phyloP scores from a whole-genome alignment of 2,329 filamentous ascomycete genomes.

The Cladosporium cucumerinum region DNA sequence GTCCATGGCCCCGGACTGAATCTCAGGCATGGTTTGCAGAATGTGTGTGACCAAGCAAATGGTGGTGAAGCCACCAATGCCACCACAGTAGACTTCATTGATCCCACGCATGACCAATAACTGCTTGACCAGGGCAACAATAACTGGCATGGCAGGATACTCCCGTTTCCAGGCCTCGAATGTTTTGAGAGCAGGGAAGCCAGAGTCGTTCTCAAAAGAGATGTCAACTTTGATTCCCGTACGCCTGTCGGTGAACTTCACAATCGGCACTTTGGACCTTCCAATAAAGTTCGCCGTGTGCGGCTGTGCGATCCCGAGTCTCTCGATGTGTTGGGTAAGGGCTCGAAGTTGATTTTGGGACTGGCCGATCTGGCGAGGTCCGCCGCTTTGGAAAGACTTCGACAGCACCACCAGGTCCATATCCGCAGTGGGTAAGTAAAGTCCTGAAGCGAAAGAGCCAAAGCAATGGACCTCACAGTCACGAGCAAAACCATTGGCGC shows the following conservation, averaged over 20 bases:
- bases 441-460: slow-evolving; percentile 83
- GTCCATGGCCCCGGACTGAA: slow-evolving; percentile 58
- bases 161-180: slow-evolving; percentile 75
- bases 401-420: slow-evolving; percentile 89
- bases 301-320: slow-evolving; percentile 54
- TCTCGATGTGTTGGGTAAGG: slow-evolving; percentile 60
- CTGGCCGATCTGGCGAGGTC: slow-evolving; percentile 17
- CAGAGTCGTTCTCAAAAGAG: slow-evolving; percentile 88
- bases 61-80: slow-evolving; percentile 88
- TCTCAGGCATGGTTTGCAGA: slow-evolving; percentile 68
- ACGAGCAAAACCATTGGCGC: slow-evolving; percentile 25
- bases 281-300: slow-evolving; percentile 37
- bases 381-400: slow-evolving; percentile 14
- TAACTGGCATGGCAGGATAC: slow-evolving; percentile 79
- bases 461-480: slow-evolving; percentile 70
- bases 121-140: slow-evolving; percentile 89
- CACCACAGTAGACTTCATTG: slow-evolving; percentile 88
- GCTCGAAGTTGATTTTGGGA: slow-evolving; percentile 58
- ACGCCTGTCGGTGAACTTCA: slow-evolving; percentile 79
- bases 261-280: slow-evolving; percentile 78
- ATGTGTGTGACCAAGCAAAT: slow-evolving; percentile 92
- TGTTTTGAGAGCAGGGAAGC: slow-evolving; percentile 73
- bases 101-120: slow-evolving; percentile 83
- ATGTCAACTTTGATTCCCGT: slow-evolving; percentile 86
- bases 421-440: slow-evolving; percentile 74